Evolutionary conservation across 257 asterid genomes (phyloP).

Genomic region (Linaria vulgaris): DNA sequence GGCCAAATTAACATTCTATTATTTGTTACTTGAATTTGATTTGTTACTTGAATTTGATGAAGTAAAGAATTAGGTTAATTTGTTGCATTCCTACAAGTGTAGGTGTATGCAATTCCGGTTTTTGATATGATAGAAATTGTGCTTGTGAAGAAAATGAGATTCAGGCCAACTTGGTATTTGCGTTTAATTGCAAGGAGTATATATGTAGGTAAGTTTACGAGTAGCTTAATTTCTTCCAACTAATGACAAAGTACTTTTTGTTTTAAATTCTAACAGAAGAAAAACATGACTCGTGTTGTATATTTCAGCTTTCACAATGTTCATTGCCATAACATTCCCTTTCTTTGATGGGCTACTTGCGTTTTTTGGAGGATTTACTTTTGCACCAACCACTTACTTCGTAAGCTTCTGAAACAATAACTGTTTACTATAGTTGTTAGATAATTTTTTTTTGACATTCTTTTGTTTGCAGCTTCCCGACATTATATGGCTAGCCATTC

Average conservation of each 20-base stretch:
- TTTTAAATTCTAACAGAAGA: too few species aligned
- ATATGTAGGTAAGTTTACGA: slow-evolving; percentile 46
- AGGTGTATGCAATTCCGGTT: slow-evolving; percentile 54
- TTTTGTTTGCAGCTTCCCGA: slow-evolving; percentile 47
- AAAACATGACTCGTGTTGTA: neutral
- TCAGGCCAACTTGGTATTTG: slow-evolving; percentile 34
- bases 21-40: neutral
- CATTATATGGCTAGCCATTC: slow-evolving; percentile 40
- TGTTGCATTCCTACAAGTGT: neutral
- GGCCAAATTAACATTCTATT: neutral
- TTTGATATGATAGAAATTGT: slow-evolving; percentile 54
- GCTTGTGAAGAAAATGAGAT: slow-evolving; percentile 40
- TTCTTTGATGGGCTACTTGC: slow-evolving; percentile 46
- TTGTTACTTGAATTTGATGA: neutral
- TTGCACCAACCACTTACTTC: slow-evolving; percentile 49
- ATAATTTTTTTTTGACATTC: too few species aligned
- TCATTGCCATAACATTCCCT: slow-evolving; percentile 44
- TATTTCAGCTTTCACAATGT: slow-evolving; percentile 44
- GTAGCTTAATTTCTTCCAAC: neutral
- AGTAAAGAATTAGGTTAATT: too few species aligned
- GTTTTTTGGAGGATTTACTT: slow-evolving; percentile 46
- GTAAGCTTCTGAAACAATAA: slow-evolving; percentile 35
- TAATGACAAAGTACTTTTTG: too few species aligned
- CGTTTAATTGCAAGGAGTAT: slow-evolving; percentile 38
- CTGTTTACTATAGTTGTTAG: too few species aligned